Evolutionary conservation across 1,284 basidiomycete genomes (phyloP).

Genomic region (Sporisorium scitamineum): DNA sequence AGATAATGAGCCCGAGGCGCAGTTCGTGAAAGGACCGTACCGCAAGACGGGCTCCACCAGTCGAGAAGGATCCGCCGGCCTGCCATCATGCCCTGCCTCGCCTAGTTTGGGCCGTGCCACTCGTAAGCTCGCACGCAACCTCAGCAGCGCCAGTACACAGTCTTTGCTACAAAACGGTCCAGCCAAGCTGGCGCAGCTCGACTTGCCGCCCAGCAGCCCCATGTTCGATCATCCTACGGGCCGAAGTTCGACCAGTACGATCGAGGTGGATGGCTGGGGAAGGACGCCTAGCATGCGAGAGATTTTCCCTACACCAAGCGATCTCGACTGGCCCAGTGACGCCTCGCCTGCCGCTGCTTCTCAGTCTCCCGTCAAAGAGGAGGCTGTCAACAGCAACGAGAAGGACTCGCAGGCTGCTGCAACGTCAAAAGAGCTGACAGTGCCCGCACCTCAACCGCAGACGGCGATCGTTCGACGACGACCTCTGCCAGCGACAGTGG

Average conservation of each 20-base stretch:
- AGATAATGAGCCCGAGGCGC: slow-evolving; percentile 24
- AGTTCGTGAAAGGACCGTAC: slow-evolving; percentile 43
- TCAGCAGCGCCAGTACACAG: slow-evolving; percentile 24
- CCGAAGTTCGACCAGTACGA: slow-evolving; percentile 15
- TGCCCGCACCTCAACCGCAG: background rate
- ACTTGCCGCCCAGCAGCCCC: slow-evolving; percentile 44
- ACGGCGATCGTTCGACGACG: slow-evolving; percentile 27
- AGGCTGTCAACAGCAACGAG: slow-evolving; percentile 1
- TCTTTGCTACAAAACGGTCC: slow-evolving; percentile 17
- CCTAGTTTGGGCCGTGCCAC: slow-evolving; percentile 29
- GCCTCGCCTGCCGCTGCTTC: slow-evolving; percentile 10
- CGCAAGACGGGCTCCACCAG: slow-evolving; percentile 10
- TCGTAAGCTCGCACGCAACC: slow-evolving; percentile 33
- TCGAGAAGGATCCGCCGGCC: slow-evolving; percentile 36
- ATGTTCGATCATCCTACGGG: slow-evolving; percentile 44
- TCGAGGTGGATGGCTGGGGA: slow-evolving; percentile 52
- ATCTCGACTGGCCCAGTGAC: slow-evolving; percentile 45
- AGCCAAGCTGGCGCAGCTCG: slow-evolving; percentile 34
- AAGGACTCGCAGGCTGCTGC: background rate
- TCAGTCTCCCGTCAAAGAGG: slow-evolving; percentile 12
- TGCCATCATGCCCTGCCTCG: slow-evolving; percentile 39
- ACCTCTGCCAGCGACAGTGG: slow-evolving; percentile 65
- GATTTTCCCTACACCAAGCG: slow-evolving; percentile 54
- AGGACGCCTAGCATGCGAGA: slow-evolving; percentile 51
- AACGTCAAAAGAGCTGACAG: slow-evolving; percentile 1